A percentile compares a stretch with the other conserved stretches of the same genome.
These are phyloP conservation scores for Metarhizium anisopliae DNA, from an alignment of 2,329 filamentous ascomycete genomes.

Conservation along the genomic window DNA sequence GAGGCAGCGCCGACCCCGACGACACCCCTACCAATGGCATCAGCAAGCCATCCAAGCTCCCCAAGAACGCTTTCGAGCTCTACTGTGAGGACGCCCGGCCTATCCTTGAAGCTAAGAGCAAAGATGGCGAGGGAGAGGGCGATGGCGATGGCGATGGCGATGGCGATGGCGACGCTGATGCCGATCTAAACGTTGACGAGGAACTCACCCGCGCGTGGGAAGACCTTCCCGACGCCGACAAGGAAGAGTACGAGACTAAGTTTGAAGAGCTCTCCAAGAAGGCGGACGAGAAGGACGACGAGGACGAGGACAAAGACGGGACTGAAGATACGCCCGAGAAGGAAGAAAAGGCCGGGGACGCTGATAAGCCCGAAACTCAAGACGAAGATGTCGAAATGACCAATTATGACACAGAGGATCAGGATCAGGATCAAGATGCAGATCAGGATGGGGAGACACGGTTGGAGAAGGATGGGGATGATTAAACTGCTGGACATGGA, in stretches of 20 bases:
- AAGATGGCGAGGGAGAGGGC: constrained; percentile 22
- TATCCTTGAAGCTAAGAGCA: constrained; percentile 33
- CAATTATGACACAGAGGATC: constrained; percentile 35
- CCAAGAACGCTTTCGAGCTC: constrained; percentile 42
- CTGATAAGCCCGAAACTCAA: constrained; percentile 24
- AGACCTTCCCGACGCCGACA: constrained; percentile 38
- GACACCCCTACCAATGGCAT: constrained; percentile 29
- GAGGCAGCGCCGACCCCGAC: neutral
- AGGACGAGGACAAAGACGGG: constrained; percentile 11
- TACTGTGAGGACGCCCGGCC: constrained; percentile 43
- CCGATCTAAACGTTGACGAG: constrained; percentile 35
- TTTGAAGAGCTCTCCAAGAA: constrained; percentile 18
- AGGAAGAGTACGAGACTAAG: constrained; percentile 37
- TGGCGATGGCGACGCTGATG: constrained; percentile 10
- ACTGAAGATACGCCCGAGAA: constrained; percentile 11
- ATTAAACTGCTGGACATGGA: constrained; percentile 11
- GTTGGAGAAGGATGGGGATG: constrained; percentile 24
- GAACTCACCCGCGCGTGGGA: constrained; percentile 48
- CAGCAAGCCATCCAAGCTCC: constrained; percentile 31
- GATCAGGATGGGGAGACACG: constrained; percentile 16
- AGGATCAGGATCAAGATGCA: constrained; percentile 21
- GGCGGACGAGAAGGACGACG: constrained; percentile 17
- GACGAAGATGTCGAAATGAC: constrained; percentile 43
- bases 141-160: constrained; percentile 13
- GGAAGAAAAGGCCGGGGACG: constrained; percentile 10